Evolutionary conservation across 176 grass and related monocot genomes (phyloP).

Genomic region (Hyparrhenia diplandra): DNA sequence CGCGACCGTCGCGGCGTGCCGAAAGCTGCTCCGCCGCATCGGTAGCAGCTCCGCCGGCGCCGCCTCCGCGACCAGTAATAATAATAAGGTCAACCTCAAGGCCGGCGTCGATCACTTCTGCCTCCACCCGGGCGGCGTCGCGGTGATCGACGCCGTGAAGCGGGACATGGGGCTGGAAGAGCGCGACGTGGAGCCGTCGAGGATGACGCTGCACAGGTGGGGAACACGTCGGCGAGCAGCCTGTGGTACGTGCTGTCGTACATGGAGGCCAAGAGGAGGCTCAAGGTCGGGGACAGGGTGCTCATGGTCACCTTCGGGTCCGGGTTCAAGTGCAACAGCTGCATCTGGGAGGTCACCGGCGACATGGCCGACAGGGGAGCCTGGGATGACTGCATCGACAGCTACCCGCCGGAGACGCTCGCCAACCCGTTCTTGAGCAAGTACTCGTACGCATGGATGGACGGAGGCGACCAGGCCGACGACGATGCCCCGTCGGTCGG

Average conservation of each 20-base stretch:
- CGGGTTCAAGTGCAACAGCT: conserved; percentile 75
- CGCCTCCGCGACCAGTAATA: no score
- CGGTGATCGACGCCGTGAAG: conserved; percentile 53
- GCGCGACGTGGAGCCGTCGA: conserved; percentile 46
- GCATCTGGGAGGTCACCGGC: conserved; percentile 53
- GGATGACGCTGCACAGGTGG: conserved; percentile 71
- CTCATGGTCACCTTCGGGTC: conserved; percentile 68
- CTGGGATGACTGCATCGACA: conserved; percentile 53
- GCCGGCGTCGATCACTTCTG: no score
- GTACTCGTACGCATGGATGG: conserved; percentile 34
- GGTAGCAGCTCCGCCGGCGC: no score
- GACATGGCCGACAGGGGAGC: conserved; percentile 35
- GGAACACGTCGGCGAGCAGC: conserved; percentile 70
- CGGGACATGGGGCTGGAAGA: conserved; percentile 35
- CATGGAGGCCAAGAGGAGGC: conserved; percentile 63
- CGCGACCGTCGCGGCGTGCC: no score
- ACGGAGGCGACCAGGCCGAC: not conserved
- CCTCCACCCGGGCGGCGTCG: conserved; percentile 52
- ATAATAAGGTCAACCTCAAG: no score
- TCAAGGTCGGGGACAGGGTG: conserved; percentile 44
- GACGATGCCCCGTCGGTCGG: no score
- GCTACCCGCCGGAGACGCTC: conserved; percentile 44
- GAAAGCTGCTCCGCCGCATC: no score
- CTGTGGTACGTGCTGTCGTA: conserved; percentile 70
- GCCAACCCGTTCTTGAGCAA: conserved; percentile 53